These are phyloP conservation scores for Hortiboletus flavorubellus DNA, from an alignment of 768 basidiomycete species.

Conservation along the genomic window DNA sequence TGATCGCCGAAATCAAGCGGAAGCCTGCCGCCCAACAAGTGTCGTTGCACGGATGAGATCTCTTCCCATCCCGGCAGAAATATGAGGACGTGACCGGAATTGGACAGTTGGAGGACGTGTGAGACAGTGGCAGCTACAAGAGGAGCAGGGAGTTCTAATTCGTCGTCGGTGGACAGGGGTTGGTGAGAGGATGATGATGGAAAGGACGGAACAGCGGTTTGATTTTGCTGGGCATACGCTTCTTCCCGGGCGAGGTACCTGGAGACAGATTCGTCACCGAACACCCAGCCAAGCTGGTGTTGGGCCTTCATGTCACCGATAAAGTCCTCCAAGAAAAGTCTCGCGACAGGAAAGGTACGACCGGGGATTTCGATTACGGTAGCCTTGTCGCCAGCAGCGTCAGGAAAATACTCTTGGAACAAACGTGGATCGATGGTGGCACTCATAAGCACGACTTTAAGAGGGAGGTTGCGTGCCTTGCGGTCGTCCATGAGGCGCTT, in stretches of 20 bases:
- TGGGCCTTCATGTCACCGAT: conserved; percentile 45
- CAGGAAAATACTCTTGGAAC: conserved; percentile 85
- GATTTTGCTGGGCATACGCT: conserved; percentile 13
- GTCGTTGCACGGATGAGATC: conserved; percentile 67
- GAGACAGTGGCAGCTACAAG: conserved; percentile 79
- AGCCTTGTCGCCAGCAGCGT: conserved; percentile 56
- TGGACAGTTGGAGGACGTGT: conserved; percentile 67
- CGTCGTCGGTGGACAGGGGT: conserved; percentile 37
- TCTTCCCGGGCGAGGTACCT: conserved; percentile 70
- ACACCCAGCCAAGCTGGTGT: conserved; percentile 56
- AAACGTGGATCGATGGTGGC: conserved; percentile 90
- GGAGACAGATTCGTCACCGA: conserved; percentile 62
- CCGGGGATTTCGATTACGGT: conserved; percentile 83
- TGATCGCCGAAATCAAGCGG: conserved; percentile 60
- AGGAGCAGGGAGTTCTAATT: conserved; percentile 75
- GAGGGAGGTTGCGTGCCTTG: conserved; percentile 59
- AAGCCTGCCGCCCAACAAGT: conserved; percentile 50
- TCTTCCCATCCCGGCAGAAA: conserved; percentile 96
- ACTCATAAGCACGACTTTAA: conserved; percentile 93
- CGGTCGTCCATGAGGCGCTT: conserved; percentile 79
- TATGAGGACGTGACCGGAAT: conserved; percentile 84
- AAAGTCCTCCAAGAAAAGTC: conserved; percentile 79
- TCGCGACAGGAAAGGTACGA: conserved; percentile 83
- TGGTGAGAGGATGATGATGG: conserved; percentile 1
- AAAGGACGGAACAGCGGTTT: neutral